phyloP scores from a whole-genome alignment of 2,329 filamentous ascomycete species.

The Fusarium protoensiforme region DNA sequence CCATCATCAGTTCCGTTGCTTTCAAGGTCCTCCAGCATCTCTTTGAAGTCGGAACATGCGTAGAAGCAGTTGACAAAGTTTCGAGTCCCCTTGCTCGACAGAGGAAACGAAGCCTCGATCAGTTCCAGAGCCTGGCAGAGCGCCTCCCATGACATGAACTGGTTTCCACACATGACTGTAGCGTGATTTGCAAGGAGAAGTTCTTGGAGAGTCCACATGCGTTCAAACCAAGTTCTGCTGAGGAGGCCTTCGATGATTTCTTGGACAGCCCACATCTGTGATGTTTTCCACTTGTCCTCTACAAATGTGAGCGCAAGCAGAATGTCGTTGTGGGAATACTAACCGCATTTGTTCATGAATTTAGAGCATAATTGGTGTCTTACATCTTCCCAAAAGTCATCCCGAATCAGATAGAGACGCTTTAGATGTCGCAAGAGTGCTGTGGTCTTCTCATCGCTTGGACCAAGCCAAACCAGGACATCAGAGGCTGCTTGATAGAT shows the following conservation, averaged over 20 bases:
- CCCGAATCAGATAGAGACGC: neutral
- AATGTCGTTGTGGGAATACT: neutral
- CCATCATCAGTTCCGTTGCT: neutral
- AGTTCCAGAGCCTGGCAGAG: neutral
- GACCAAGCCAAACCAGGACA: neutral
- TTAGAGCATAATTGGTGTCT: neutral
- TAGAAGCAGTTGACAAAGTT: neutral
- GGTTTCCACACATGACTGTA: neutral
- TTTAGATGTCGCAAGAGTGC: neutral
- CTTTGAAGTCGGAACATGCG: neutral
- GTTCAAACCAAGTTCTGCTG: neutral
- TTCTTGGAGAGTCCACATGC: neutral
- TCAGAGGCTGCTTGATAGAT: neutral
- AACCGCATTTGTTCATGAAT: neutral
- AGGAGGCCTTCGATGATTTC: neutral
- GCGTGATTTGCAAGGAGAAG: neutral
- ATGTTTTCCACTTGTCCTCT: neutral
- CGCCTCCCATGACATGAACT: neutral
- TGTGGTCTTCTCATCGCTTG: neutral
- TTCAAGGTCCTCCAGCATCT: neutral
- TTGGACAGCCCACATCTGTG: neutral
- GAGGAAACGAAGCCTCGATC: neutral
- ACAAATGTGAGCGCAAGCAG: neutral
- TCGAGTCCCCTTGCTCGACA: neutral
- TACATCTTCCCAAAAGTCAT: neutral